Base-by-base conservation (phyloP, 768 basidiomycete species). In the Amanita fuliginea region DNA sequence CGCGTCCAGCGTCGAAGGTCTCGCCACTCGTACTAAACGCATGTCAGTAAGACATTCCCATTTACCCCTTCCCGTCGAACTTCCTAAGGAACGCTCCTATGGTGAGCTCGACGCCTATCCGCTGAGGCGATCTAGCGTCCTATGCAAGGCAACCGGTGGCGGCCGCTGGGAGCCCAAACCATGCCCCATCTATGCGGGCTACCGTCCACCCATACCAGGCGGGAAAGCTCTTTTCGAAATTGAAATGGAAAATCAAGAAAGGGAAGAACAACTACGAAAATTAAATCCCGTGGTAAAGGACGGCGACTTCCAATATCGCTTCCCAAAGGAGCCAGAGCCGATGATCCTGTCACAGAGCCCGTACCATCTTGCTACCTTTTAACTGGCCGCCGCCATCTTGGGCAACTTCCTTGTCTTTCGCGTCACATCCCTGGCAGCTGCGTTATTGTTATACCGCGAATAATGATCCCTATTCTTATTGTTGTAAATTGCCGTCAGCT, bases 121-220 rank as follows among this genome's bases (percentile, higher is more conserved):
- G 2, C 75, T 89, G 18, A 71, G 75, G 37, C 76, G 78, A 49
- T 76, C 80, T 2, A 78, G 75, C 56, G 68, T 75, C 43, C 71
- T 86, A 11, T 90, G 86, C 67, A 90, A 89, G 57, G 82, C 81
- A 1, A 76, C 78, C 16, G 86, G 87, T 41, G 85, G 85, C 11
- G 86, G 86, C 13, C 78, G 87, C 30, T 89, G 86, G 86, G 76
- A 77, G 55, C 86, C 87, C 30, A 82, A 80, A 57, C 73, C 72
- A 26, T 63, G 64, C 8, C 66, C 72, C 1, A 66, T 64, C 54
- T 55, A 72, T 50, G 64, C 67, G 58, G 74, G 73, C 45, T 68
- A 73, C 54, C 74, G 81, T 10, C 63, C 78, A n/a, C 76, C 78
- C 32, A 62, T 80, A 36, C 81, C 80, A 1, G 84, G 84, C 7